A percentile compares a stretch with the other conserved stretches of the same genome.
Evolutionary conservation across 2,329 filamentous ascomycete species (phyloP).

Genomic region (Aspergillus neotritici): DNA sequence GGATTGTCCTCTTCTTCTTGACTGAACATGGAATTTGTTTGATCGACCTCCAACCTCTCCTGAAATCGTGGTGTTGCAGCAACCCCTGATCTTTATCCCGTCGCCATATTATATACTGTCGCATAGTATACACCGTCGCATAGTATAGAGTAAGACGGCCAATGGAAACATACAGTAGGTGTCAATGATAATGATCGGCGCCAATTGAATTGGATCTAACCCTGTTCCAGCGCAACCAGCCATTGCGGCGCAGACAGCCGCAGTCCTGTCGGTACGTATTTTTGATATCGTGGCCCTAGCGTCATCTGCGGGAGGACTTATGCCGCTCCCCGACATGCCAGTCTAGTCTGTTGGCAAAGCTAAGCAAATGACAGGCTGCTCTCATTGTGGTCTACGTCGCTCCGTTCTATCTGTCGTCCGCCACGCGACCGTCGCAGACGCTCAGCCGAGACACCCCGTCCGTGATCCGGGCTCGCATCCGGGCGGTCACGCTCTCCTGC

Average conservation of each 20-base stretch:
- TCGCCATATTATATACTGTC: too few relatives aligned
- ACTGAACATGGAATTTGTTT: too few relatives aligned
- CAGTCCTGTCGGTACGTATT: conserved; percentile 35
- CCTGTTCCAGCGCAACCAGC: conserved; percentile 29
- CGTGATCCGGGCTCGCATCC: conserved; percentile 80
- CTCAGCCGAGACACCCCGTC: conserved; percentile 82
- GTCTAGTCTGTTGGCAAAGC: background rate
- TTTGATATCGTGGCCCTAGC: conserved; percentile 7
- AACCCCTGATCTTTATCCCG: too few relatives aligned
- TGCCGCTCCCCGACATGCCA: background rate
- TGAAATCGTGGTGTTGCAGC: too few relatives aligned
- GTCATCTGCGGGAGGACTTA: conserved; percentile 1
- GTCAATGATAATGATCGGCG: too few relatives aligned
- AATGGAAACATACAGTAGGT: too few relatives aligned
- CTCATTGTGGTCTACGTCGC: conserved; percentile 88
- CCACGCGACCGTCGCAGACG: conserved; percentile 71
- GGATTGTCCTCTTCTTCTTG: too few relatives aligned
- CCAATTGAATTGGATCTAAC: too few relatives aligned
- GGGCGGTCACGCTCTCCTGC: conserved; percentile 72
- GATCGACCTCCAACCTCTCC: too few relatives aligned
- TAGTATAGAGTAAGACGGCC: too few relatives aligned
- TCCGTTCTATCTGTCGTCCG: conserved; percentile 78
- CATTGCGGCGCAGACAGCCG: conserved; percentile 33
- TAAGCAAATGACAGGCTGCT: conserved; percentile 49
- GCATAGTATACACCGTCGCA: too few relatives aligned